A percentile compares a stretch with the other conserved stretches of the same genome.
Conservation (phyloP, 352 stramenopile species). For the Pythium rishiriense region DNA sequence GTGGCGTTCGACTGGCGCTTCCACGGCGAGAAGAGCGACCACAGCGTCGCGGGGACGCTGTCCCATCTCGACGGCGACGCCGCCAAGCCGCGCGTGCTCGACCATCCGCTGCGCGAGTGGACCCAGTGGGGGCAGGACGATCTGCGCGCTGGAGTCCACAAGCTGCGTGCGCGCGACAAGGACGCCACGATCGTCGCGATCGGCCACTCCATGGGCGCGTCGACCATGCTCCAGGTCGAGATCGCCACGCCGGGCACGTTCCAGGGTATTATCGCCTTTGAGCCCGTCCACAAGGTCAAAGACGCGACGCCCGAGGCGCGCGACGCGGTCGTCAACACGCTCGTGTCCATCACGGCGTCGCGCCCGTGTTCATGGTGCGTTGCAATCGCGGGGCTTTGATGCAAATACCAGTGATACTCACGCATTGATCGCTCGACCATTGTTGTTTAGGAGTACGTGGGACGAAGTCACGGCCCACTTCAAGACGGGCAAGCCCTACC, state of each 20-base stretch:
- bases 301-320: not conserved
- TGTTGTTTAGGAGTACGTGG: conserved; percentile 19
- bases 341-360: conserved; percentile 14
- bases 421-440: not conserved
- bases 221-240: conserved; percentile 20
- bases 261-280: conserved; percentile 27
- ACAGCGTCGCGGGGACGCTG: conserved; percentile 23
- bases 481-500: conserved; percentile 18
- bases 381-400: not conserved
- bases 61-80: conserved; percentile 24
- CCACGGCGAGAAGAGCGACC: conserved; percentile 39
- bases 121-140: conserved; percentile 13
- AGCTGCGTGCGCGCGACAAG: conserved; percentile 10
- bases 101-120: conserved; percentile 29
- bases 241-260: conserved; percentile 19
- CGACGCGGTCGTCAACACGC: conserved; percentile 6
- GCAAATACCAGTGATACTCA: not conserved
- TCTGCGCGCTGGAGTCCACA: conserved; percentile 7
- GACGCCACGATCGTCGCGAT: conserved; percentile 19
- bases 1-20: conserved; percentile 41
- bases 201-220: conserved; percentile 30
- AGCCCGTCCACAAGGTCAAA: conserved; percentile 14
- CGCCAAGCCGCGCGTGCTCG: conserved; percentile 24
- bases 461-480: conserved; percentile 21
- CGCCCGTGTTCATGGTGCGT: conserved; percentile 16